Percentiles rank a stretch among this genome's conserved stretches.
phyloP scores from a whole-genome alignment of 1,139 yeast species.

The Magnusiomyces tetraspermus region DNA sequence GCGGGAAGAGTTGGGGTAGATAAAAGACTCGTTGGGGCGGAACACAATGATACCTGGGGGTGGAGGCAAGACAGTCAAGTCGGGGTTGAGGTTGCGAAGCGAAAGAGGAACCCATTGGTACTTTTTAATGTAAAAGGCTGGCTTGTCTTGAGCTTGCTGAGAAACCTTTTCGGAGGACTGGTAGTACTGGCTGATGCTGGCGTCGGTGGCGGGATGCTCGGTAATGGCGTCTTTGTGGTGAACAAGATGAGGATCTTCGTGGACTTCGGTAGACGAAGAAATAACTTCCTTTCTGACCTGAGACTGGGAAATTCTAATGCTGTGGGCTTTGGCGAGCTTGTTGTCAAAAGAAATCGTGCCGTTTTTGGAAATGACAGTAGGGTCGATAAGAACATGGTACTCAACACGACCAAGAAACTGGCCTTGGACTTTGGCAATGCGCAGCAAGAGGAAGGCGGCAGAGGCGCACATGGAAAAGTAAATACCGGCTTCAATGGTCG shows the following conservation, averaged over 20 bases:
- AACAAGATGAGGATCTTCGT: too few species aligned
- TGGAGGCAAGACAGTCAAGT: constrained; percentile 56
- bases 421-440: constrained; percentile 74
- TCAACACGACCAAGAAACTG: constrained; percentile 67
- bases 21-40: constrained; percentile 71
- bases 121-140: constrained; percentile 6
- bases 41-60: constrained; percentile 88
- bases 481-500: constrained; percentile 79
- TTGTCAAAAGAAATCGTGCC: constrained; percentile 44
- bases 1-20: constrained; percentile 70
- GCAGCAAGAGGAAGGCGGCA: constrained; percentile 59
- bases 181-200: too few species aligned
- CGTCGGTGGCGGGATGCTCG: background rate
- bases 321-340: background rate
- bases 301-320: background rate
- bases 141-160: background rate
- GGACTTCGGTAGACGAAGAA: too few species aligned
- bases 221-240: background rate
- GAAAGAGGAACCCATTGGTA: constrained; percentile 66
- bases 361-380: constrained; percentile 54
- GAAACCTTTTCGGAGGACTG: too few species aligned
- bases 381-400: constrained; percentile 37
- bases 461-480: constrained; percentile 87
- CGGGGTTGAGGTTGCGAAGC: constrained; percentile 47
- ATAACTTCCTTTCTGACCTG: background rate